Evolutionary conservation across 495 filamentous ascomycete species (phyloP).

Genomic region (Penicillium samsonianum): DNA sequence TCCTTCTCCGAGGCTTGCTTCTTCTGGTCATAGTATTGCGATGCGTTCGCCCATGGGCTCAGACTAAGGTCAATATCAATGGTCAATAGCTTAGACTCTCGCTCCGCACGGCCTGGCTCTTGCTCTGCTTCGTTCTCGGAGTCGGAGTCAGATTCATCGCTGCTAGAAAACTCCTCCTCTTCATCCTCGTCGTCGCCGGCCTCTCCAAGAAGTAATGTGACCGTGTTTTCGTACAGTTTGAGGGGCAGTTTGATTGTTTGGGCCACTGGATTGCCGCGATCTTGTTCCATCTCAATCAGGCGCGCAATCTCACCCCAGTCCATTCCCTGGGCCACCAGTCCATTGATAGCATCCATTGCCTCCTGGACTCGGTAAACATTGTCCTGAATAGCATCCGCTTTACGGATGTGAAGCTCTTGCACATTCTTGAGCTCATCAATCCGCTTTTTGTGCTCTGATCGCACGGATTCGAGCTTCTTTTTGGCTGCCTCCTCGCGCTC

Average conservation of each 20-base stretch:
- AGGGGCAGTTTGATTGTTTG: conserved; percentile 84
- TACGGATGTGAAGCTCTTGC: conserved; percentile 81
- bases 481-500: conserved; percentile 81
- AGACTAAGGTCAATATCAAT: conserved; percentile 85
- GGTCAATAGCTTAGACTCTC: conserved; percentile 44
- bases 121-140: conserved; percentile 53
- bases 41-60: conserved; percentile 83
- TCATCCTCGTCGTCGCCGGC: conserved; percentile 59
- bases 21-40: conserved; percentile 89
- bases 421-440: conserved; percentile 77
- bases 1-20: conserved; percentile 80
- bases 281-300: conserved; percentile 83
- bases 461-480: conserved; percentile 77
- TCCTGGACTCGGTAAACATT: conserved; percentile 89
- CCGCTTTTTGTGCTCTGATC: conserved; percentile 77
- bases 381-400: conserved; percentile 85
- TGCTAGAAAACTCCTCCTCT: conserved; percentile 56
- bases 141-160: conserved; percentile 63
- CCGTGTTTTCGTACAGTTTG: conserved; percentile 83
- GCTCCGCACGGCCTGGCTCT: conserved; percentile 36
- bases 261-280: conserved; percentile 78
- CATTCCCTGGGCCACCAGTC: conserved; percentile 87
- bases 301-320: conserved; percentile 91
- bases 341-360: conserved; percentile 87
- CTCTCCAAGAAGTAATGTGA: conserved; percentile 78